Evolutionary conservation across 805 yeast genomes (phyloP).

Genomic region (Yamadazyma takamatsuzukensis): DNA sequence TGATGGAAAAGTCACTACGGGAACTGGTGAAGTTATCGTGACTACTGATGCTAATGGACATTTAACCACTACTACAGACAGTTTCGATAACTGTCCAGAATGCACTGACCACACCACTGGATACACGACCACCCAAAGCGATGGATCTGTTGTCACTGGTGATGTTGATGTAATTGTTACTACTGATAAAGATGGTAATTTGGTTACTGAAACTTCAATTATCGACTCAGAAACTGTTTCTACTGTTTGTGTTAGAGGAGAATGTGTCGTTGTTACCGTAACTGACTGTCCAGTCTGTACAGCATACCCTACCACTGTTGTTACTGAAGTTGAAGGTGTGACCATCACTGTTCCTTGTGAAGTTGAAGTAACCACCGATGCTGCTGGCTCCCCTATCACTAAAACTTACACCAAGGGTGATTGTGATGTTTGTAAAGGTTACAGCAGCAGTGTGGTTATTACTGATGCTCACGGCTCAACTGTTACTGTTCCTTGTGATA

Average conservation of each 20-base stretch:
- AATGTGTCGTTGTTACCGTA: constrained; percentile 9
- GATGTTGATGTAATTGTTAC: constrained; percentile 12
- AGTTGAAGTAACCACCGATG: constrained; percentile 5
- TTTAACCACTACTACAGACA: constrained; percentile 4
- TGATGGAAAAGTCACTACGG: constrained; percentile 12
- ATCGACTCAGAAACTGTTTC: constrained; percentile 2
- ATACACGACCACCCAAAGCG: constrained; percentile 4
- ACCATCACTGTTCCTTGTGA: constrained; percentile 11
- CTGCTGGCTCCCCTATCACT: constrained; percentile 4
- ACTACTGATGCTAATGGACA: constrained; percentile 14
- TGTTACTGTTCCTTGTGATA: background rate
- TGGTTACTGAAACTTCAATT: constrained; percentile 3
- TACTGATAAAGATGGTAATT: constrained; percentile 10
- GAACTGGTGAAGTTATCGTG: constrained; percentile 13
- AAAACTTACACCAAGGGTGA: constrained; percentile 3
- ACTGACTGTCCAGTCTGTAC: constrained; percentile 9
- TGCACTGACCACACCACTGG: constrained; percentile 7
- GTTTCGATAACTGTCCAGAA: constrained; percentile 4
- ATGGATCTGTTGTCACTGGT: constrained; percentile 6
- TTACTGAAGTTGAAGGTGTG: constrained; percentile 5
- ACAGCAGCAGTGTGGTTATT: constrained; percentile 9
- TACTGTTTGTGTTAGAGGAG: constrained; percentile 8
- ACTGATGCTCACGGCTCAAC: background rate
- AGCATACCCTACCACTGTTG: constrained; percentile 8
- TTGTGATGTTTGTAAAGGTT: constrained; percentile 6